Evolutionary conservation across 2,329 filamentous ascomycete genomes (phyloP).

Genomic region (Fusarium sp.): DNA sequence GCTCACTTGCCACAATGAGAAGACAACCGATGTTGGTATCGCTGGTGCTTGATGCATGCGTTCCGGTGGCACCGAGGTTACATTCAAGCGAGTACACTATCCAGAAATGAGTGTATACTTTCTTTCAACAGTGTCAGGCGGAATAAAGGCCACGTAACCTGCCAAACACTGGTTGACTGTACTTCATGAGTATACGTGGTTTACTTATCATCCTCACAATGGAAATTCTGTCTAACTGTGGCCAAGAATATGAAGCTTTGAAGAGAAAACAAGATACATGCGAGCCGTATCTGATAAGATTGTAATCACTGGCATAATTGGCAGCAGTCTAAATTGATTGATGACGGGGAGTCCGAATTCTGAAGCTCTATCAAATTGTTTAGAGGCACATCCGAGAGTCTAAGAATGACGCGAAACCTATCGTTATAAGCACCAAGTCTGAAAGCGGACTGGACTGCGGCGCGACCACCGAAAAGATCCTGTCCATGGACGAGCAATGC

Average conservation of each 20-base stretch:
- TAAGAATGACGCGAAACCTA: too few species aligned
- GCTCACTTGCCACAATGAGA: conserved; percentile 9
- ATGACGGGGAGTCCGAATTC: too few species aligned
- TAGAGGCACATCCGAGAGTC: too few species aligned
- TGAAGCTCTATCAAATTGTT: too few species aligned
- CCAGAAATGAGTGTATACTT: not conserved
- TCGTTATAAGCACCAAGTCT: not conserved
- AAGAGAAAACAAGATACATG: too few species aligned
- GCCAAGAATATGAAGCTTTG: too few species aligned
- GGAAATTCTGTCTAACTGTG: too few species aligned
- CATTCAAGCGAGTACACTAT: not conserved
- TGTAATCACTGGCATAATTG: not conserved
- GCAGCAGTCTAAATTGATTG: too few species aligned
- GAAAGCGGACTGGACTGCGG: not conserved
- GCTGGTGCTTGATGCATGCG: not conserved
- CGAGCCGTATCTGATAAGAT: not conserved
- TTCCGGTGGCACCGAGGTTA: not conserved
- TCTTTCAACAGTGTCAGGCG: conserved; percentile 5
- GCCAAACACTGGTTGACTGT: not conserved
- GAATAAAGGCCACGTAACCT: not conserved
- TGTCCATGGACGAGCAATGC: too few species aligned
- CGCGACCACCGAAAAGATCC: too few species aligned
- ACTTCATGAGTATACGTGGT: too few species aligned
- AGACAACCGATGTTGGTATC: not conserved
- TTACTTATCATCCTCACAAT: not conserved